Percentiles rank a stretch among this genome's conserved stretches.
These are phyloP conservation scores for Pseudognaphalium luteoalbum DNA, from an alignment of 129 eudicot species.

Conservation along the genomic window DNA sequence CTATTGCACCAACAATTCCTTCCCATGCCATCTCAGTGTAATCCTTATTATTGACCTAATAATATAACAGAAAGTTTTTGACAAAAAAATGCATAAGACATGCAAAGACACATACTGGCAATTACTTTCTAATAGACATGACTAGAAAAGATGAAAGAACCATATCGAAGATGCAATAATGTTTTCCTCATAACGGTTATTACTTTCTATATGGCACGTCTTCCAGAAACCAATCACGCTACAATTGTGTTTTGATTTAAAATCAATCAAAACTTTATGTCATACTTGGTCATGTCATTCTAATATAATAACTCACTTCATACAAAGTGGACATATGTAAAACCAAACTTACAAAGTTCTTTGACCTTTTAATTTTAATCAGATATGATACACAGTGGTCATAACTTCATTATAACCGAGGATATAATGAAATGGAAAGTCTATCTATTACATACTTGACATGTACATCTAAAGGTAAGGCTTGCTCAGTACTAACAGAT, in stretches of 20 bases:
- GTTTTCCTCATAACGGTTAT: background rate
- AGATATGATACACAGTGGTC: background rate
- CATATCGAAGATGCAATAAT: background rate
- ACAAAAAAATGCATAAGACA: background rate
- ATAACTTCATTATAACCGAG: background rate
- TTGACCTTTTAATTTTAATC: background rate
- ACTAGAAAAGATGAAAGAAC: no score
- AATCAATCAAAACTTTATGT: background rate
- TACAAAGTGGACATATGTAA: no score
- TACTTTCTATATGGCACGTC: background rate
- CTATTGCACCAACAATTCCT: conserved; percentile 77
- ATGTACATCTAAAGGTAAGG: background rate
- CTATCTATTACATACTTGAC: background rate
- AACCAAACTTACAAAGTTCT: background rate
- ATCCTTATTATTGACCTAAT: conserved; percentile 60
- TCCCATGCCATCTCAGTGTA: conserved; percentile 99
- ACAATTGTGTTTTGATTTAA: background rate
- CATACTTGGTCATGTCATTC: no score
- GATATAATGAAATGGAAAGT: background rate
- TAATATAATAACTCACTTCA: no score
- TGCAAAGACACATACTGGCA: background rate
- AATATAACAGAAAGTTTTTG: background rate
- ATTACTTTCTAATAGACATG: background rate
- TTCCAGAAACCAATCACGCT: background rate
- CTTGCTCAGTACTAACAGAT: background rate